Percentiles rank a stretch among this genome's conserved stretches.
Conservation (phyloP, 1,284 basidiomycete genomes). For the Pholiota adiposa region DNA sequence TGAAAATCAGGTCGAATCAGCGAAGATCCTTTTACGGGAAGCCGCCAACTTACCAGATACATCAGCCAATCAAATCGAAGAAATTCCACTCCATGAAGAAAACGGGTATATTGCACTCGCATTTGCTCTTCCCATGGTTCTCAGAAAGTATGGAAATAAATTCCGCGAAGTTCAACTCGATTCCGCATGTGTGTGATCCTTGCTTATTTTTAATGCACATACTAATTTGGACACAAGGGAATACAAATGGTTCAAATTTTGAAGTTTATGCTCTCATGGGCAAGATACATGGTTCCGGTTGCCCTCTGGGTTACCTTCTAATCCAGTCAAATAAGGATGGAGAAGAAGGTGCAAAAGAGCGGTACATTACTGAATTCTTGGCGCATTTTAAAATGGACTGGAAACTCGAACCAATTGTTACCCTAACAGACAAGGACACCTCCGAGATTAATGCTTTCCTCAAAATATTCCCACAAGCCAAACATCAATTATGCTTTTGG, state of each 20-base stretch:
- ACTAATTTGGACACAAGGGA: constrained; percentile 12
- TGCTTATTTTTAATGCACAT: too few species aligned
- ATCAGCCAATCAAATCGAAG: too few species aligned
- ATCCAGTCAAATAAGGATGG: constrained; percentile 18
- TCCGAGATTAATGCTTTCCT: constrained; percentile 30
- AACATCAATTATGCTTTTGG: constrained; percentile 37
- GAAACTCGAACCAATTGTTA: constrained; percentile 20
- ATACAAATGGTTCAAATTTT: constrained; percentile 26
- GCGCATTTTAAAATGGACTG: constrained; percentile 21
- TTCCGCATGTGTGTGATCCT: constrained; percentile 18
- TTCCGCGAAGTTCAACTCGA: constrained; percentile 27
- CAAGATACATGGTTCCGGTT: constrained; percentile 25
- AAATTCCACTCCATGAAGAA: constrained; percentile 17
- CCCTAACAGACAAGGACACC: constrained; percentile 30
- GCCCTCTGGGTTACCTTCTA: constrained; percentile 29
- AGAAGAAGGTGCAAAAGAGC: constrained; percentile 20
- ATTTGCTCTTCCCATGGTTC: constrained; percentile 23
- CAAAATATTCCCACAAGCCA: constrained; percentile 25
- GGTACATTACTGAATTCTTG: constrained; percentile 21
- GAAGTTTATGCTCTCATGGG: constrained; percentile 27
- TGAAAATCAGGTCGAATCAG: constrained; percentile 22
- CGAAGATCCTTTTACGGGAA: constrained; percentile 18
- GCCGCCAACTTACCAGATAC: too few species aligned
- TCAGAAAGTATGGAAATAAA: constrained; percentile 22
- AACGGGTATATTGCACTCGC: constrained; percentile 24